Evolutionary conservation across 257 asterid genomes (phyloP).

Genomic region (Petunia secreta): DNA sequence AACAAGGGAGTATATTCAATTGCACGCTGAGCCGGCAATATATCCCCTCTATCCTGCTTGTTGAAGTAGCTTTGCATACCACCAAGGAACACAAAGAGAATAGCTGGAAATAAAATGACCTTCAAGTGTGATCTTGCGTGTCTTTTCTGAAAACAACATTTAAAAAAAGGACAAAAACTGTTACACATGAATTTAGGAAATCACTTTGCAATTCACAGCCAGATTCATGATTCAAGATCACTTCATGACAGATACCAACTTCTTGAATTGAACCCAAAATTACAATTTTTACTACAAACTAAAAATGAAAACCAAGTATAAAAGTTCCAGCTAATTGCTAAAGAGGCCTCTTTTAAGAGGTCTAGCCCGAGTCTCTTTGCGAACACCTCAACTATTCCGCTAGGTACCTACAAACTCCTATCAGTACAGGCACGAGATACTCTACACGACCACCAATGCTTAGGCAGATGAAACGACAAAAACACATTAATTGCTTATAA

Average conservation of each 20-base stretch:
- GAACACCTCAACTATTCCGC: no score
- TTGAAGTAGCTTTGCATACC: neutral
- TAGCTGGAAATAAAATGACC: slow-evolving; percentile 32
- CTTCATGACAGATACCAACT: neutral
- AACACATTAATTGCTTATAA: neutral
- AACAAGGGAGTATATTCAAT: slow-evolving; percentile 31
- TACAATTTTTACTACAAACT: neutral
- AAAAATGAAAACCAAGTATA: neutral
- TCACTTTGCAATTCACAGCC: neutral
- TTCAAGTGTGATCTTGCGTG: slow-evolving; percentile 28
- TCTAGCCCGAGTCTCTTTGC: no score
- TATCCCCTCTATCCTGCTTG: neutral
- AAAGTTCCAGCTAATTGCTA: neutral
- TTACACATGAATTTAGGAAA: neutral
- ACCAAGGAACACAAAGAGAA: slow-evolving; percentile 28
- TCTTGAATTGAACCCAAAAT: neutral
- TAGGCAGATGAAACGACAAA: neutral
- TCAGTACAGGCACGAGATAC: neutral
- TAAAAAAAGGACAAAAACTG: neutral
- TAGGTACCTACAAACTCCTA: no score
- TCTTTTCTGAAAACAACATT: slow-evolving; percentile 32
- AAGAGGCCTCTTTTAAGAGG: neutral
- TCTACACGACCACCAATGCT: no score
- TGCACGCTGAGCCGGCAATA: neutral
- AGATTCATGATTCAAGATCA: neutral